phyloP scores from a whole-genome alignment of 1,284 basidiomycete genomes.

The Trametes polyzona region DNA sequence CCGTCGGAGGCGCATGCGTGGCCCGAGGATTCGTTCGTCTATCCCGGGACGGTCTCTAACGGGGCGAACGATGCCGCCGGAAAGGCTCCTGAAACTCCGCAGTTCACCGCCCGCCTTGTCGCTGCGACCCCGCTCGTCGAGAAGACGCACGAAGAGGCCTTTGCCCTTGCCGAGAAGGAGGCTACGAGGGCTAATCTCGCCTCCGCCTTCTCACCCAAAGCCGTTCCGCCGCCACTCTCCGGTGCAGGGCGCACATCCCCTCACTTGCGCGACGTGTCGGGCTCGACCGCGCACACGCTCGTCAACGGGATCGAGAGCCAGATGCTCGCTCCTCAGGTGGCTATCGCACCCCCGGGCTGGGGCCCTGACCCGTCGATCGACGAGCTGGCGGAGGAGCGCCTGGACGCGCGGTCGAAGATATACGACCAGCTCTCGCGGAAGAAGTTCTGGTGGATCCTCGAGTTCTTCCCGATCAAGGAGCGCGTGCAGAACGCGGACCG shows the following conservation, averaged over 20 bases:
- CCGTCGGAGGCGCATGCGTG: not conserved
- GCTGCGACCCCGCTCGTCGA: slow-evolving; percentile 18
- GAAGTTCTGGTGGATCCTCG: slow-evolving; percentile 59
- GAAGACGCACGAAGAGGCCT: slow-evolving; percentile 12
- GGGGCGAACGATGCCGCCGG: not conserved
- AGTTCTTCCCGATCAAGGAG: slow-evolving; percentile 41
- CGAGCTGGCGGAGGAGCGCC: slow-evolving; percentile 55
- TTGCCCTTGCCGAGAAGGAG: slow-evolving; percentile 12
- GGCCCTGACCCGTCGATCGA: slow-evolving; percentile 19
- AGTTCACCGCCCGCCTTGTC: slow-evolving; percentile 7
- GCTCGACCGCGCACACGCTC: slow-evolving; percentile 18
- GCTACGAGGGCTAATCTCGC: not conserved
- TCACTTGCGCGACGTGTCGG: slow-evolving; percentile 18
- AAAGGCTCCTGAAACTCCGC: not conserved
- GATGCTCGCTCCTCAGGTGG: not conserved
- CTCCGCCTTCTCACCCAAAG: not conserved
- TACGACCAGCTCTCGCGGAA: slow-evolving; percentile 55
- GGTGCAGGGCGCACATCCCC: not conserved
- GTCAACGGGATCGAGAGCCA: slow-evolving; percentile 5
- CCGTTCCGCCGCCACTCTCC: not conserved
- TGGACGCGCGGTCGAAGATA: slow-evolving; percentile 53
- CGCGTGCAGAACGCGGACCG: slow-evolving; percentile 42
- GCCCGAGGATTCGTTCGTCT: slow-evolving; percentile 7
- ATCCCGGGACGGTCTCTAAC: not conserved
- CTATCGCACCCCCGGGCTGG: not conserved